Conservation (phyloP, 176 grass and related monocot species). For the Raddia distichophylla region DNA sequence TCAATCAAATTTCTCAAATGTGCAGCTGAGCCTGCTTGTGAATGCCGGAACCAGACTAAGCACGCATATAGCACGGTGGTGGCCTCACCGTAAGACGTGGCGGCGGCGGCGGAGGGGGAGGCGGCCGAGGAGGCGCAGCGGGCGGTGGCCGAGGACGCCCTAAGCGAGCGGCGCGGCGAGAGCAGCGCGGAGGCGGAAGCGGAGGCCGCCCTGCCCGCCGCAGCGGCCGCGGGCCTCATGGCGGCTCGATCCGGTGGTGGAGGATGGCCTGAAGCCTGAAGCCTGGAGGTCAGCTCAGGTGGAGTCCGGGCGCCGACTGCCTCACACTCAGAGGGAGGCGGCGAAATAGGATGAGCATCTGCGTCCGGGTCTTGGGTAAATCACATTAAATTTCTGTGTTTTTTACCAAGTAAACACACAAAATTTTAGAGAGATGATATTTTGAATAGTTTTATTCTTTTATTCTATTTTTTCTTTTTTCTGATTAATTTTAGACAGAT, state of each 20-base stretch:
- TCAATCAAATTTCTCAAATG: not conserved
- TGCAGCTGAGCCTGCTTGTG: not conserved
- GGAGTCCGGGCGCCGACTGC: not conserved
- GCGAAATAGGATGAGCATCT: no score
- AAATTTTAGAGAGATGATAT: no score
- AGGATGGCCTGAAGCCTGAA: not conserved
- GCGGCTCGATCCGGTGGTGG: slow-evolving; percentile 26
- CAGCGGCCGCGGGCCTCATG: slow-evolving; percentile 55
- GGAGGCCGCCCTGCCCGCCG: slow-evolving; percentile 46
- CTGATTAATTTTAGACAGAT: no score
- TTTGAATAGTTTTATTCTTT: no score
- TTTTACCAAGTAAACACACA: no score
- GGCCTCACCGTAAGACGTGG: slow-evolving; percentile 51
- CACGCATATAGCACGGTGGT: not conserved
- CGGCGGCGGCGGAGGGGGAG: slow-evolving; percentile 27
- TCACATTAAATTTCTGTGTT: no score
- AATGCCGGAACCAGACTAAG: not conserved
- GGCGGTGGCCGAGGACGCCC: slow-evolving; percentile 20
- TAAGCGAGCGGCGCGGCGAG: slow-evolving; percentile 27
- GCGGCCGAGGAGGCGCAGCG: slow-evolving; percentile 51
- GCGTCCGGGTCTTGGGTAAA: no score
- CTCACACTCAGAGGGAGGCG: no score
- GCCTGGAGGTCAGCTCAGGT: not conserved
- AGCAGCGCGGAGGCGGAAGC: slow-evolving; percentile 58
- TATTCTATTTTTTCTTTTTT: no score